Conservation (phyloP, 2,329 filamentous ascomycete genomes). For the Nemania sp. region DNA sequence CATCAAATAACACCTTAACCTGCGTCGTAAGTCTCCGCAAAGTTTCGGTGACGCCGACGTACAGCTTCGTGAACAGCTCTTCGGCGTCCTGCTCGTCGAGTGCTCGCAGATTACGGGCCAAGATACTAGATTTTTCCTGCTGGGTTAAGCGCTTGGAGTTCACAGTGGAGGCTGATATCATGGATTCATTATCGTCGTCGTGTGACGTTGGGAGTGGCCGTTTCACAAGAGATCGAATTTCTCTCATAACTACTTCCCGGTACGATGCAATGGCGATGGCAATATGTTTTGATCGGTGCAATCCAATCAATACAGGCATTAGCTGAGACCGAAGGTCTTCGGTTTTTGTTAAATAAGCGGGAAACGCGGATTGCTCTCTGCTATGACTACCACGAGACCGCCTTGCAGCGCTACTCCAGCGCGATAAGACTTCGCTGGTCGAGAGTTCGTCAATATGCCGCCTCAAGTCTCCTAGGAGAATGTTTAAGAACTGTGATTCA, state of each 20-base stretch:
- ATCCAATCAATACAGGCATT: conserved; percentile 70
- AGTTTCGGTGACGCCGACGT: conserved; percentile 85
- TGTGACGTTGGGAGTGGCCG: conserved; percentile 86
- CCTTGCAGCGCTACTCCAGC: conserved; percentile 80
- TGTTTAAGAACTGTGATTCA: conserved; percentile 76
- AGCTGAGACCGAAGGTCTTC: conserved; percentile 72
- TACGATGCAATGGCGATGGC: conserved; percentile 81
- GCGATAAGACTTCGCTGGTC: conserved; percentile 71
- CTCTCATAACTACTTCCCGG: conserved; percentile 79
- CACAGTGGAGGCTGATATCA: conserved; percentile 81
- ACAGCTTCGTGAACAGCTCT: conserved; percentile 77
- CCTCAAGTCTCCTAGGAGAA: conserved; percentile 77
- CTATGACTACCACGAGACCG: conserved; percentile 69
- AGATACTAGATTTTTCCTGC: conserved; percentile 85
- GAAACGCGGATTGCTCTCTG: conserved; percentile 69
- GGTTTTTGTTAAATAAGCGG: conserved; percentile 76
- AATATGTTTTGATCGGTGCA: conserved; percentile 81
- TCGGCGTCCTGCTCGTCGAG: conserved; percentile 85
- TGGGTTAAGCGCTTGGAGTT: conserved; percentile 70
- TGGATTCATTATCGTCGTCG: conserved; percentile 90
- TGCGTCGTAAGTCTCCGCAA: conserved; percentile 84
- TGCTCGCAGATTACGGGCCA: conserved; percentile 84
- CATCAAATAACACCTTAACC: conserved; percentile 91
- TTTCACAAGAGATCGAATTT: conserved; percentile 84
- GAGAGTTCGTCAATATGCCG: conserved; percentile 78